Base-by-base conservation (phyloP, 1,139 yeast genomes). In the Saccharomycopsis hybrid region DNA sequence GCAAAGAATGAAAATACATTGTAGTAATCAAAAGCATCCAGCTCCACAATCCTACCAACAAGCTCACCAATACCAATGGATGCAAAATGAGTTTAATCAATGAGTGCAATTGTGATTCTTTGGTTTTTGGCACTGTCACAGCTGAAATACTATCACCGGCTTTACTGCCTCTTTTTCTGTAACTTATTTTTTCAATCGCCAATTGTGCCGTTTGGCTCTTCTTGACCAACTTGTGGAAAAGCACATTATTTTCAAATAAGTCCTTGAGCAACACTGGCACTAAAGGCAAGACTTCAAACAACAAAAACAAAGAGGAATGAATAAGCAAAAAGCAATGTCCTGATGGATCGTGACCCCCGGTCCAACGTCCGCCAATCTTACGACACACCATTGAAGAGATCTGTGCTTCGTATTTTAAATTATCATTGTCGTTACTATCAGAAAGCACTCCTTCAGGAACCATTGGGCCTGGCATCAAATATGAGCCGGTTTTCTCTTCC, bases 321-420 rank as follows among this genome's bases (percentile, higher is more conserved):
- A 86, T 78, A 51, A 92, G 67, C 44, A 92, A 64, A 59, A 90
- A 92, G 0, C 88, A 85, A 63, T 92, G 98, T 0, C 98, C 98
- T 55, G 94, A 84, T 11, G 97, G 96, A 67, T 92, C 98, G 62
- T 88, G 96, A 0, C 98, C 98, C 1, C 96, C 97, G 7, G 62
- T 63, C 98, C 97, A 90, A 2, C 68, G 57, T 0, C 97, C 97
- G 28, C 77, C 78, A 27, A 77, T 57, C 30, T 68, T 61, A 43
- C 89, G 69, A 62, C 97, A 89, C 4, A 69, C 67, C 42, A 71
- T 71, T 18, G 85, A 79, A 1, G 65, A 53, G n/a, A 33, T 11
- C 28, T 24, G 46, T 4, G 46, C 27, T 27, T 37, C 36, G 7
- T 36, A 38, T n/a, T 33, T 32, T 8, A 7, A 9, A 5, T n/a